Percentiles rank a stretch among this genome's conserved stretches.
phyloP scores from a whole-genome alignment of 1,284 basidiomycete genomes.

The Wolfiporia cocos region DNA sequence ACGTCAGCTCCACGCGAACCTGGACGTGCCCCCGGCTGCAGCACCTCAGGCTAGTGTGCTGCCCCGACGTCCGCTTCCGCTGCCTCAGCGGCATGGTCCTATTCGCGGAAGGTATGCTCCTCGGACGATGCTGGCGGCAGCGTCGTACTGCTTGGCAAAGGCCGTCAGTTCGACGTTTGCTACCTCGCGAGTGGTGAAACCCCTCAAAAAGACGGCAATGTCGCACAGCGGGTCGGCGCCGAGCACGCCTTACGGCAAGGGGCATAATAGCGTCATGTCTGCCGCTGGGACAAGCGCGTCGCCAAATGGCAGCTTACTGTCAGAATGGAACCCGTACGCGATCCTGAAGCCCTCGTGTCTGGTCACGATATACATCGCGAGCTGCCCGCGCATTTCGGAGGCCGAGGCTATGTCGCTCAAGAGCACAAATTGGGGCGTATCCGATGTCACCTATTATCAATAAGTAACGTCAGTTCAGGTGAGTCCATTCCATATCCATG shows the following conservation, averaged over 20 bases:
- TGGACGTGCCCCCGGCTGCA: constrained; percentile 44
- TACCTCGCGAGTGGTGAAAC: background rate
- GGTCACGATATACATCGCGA: constrained; percentile 3
- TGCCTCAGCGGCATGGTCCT: constrained; percentile 8
- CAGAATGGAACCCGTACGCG: constrained; percentile 6
- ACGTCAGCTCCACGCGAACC: constrained; percentile 11
- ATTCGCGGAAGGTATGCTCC: constrained; percentile 2
- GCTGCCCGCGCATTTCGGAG: constrained; percentile 9
- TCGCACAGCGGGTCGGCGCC: no score
- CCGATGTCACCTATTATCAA: background rate
- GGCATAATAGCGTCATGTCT: no score
- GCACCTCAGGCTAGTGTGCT: constrained; percentile 42
- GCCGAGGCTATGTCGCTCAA: constrained; percentile 4
- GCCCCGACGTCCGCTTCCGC: constrained; percentile 34
- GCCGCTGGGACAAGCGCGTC: no score
- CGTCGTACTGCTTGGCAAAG: no score
- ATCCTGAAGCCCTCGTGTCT: background rate
- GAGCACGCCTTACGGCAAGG: no score
- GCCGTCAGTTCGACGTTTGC: no score
- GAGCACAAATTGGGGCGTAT: constrained; percentile 1
- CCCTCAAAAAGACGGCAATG: constrained; percentile 1
- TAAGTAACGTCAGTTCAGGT: background rate
- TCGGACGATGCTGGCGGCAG: background rate
- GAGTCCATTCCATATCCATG: no score
- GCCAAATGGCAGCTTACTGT: background rate